phyloP scores from a whole-genome alignment of 352 stramenopile species.

The Globisporangium viniferum region DNA sequence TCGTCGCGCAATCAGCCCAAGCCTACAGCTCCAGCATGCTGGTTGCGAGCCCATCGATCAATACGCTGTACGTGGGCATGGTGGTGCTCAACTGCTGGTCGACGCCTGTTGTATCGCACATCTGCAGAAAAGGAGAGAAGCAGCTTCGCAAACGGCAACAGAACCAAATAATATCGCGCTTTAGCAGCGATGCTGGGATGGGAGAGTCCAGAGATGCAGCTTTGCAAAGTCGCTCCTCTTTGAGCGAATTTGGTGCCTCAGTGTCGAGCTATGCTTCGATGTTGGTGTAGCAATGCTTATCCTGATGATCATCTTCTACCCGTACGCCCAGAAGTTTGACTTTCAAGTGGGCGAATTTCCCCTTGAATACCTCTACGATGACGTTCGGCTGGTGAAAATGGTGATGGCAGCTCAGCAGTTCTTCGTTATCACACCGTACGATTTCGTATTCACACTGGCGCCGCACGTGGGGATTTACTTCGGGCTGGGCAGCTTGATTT shows the following conservation, averaged over 20 bases:
- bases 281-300: neutral
- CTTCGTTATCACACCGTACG: neutral
- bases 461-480: slow-evolving; percentile 6
- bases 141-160: neutral
- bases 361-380: neutral
- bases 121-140: neutral
- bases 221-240: neutral
- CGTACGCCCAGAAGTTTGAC: slow-evolving; percentile 2
- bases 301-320: neutral
- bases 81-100: slow-evolving; percentile 3
- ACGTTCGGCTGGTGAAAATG: slow-evolving; percentile 9
- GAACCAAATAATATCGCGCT: neutral
- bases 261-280: neutral
- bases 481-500: slow-evolving; percentile 7
- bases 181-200: neutral
- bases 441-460: slow-evolving; percentile 19
- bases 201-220: neutral
- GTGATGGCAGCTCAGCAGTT: slow-evolving; percentile 9
- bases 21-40: slow-evolving; percentile 9
- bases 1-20: slow-evolving; percentile 1
- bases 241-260: neutral
- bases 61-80: neutral
- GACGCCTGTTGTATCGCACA: neutral
- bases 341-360: neutral
- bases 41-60: slow-evolving; percentile 4